Conservation (phyloP, 2,329 filamentous ascomycete species). For the Orbilia javanica region DNA sequence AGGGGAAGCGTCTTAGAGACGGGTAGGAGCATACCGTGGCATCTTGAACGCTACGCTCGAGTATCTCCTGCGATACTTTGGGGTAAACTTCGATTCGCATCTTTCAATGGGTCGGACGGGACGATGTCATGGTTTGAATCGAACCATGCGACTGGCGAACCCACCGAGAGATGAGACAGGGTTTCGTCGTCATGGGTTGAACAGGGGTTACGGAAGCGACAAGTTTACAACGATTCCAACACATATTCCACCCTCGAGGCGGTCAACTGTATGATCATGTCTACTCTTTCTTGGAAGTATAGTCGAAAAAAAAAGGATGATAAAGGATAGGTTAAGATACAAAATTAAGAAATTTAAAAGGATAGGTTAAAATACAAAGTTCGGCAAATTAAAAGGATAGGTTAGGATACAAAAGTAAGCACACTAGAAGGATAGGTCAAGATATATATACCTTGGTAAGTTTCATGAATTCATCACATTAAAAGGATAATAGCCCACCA, state of each 20-base stretch:
- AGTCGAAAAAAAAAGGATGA: too few relatives aligned
- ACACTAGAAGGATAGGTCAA: too few relatives aligned
- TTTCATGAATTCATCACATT: too few relatives aligned
- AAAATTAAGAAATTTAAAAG: too few relatives aligned
- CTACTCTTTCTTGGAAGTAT: too few relatives aligned
- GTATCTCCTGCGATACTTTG: slow-evolving; percentile 43
- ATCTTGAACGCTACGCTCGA: slow-evolving; percentile 49
- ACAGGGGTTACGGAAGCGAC: background rate
- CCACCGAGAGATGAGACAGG: background rate
- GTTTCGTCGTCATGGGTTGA: slow-evolving; percentile 15
- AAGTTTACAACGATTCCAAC: slow-evolving; percentile 27
- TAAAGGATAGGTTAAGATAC: too few relatives aligned
- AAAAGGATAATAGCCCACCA: too few relatives aligned
- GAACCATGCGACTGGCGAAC: background rate
- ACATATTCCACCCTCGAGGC: background rate
- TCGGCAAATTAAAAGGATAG: too few relatives aligned
- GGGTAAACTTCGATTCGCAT: slow-evolving; percentile 54
- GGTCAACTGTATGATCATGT: background rate
- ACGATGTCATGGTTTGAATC: slow-evolving; percentile 14
- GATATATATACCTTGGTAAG: too few relatives aligned
- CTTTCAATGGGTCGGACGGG: background rate
- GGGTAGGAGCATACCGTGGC: slow-evolving; percentile 28
- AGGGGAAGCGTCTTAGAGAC: background rate
- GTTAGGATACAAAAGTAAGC: too few relatives aligned
- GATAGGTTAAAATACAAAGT: too few relatives aligned